phyloP scores from a whole-genome alignment of 78 protist genomes.

The Dictyostelium brefeldianum region DNA sequence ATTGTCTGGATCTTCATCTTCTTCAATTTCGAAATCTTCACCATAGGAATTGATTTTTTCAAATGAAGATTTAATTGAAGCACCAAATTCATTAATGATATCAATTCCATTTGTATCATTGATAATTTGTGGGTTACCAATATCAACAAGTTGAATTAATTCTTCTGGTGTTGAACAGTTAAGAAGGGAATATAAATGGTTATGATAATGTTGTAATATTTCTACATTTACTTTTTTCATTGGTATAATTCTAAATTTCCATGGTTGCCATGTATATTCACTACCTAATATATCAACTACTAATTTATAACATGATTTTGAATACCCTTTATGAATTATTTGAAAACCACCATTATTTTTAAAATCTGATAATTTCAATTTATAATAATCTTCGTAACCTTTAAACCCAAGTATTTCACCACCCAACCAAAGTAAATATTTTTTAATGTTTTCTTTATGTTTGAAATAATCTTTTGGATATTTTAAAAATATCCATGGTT shows the following conservation, averaged over 20 bases:
- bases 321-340: background rate
- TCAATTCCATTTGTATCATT: background rate
- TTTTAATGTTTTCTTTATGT: background rate
- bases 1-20: background rate
- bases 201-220: background rate
- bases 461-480: background rate
- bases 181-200: background rate
- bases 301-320: background rate
- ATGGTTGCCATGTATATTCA: background rate
- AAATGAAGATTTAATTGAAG: background rate
- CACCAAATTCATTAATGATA: conserved; percentile 7
- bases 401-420: background rate
- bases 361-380: background rate
- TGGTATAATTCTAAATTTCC: conserved; percentile 1
- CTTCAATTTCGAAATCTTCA: background rate
- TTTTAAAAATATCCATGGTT: conserved; percentile 54
- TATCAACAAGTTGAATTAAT: background rate
- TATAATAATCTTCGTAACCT: background rate
- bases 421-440: conserved; percentile 7
- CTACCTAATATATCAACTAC: background rate
- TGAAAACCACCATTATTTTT: conserved; percentile 3
- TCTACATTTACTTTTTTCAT: background rate
- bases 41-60: background rate
- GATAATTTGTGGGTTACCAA: background rate
- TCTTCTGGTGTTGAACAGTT: background rate